Conservation (phyloP, 1,284 basidiomycete genomes). For the Gyrodon tennesseensis region DNA sequence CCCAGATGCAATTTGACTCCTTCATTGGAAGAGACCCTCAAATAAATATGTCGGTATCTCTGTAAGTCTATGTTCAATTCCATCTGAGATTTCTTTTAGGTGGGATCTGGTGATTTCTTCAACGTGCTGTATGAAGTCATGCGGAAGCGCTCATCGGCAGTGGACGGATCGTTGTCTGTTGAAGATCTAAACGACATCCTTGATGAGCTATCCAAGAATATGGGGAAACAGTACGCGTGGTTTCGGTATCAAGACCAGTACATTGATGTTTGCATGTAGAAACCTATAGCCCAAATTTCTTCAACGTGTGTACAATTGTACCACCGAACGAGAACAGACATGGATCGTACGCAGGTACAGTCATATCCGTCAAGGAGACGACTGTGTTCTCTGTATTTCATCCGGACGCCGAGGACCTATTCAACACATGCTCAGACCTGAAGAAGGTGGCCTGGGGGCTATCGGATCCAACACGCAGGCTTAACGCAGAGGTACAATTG, state of each 20-base stretch:
- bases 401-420: constrained; percentile 85
- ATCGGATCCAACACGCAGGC: constrained; percentile 62
- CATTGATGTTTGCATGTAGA: constrained; percentile 46
- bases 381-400: constrained; percentile 87
- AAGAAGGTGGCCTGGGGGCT: constrained; percentile 87
- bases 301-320: constrained; percentile 71
- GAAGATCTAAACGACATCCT: constrained; percentile 79
- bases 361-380: constrained; percentile 81
- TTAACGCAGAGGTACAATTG: constrained; percentile 60
- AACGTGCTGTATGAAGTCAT: constrained; percentile 83
- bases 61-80: not conserved
- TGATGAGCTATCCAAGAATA: constrained; percentile 69
- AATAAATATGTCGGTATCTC: constrained; percentile 57
- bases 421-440: constrained; percentile 93
- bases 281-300: constrained; percentile 73
- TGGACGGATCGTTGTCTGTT: constrained; percentile 71
- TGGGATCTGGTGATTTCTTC: constrained; percentile 80
- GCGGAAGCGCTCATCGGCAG: constrained; percentile 78
- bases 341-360: constrained; percentile 91
- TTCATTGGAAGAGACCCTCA: constrained; percentile 89
- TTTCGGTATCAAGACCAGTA: constrained; percentile 2
- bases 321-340: constrained; percentile 79
- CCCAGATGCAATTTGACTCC: constrained; percentile 73
- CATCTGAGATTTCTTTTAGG: constrained; percentile 44
- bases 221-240: constrained; percentile 62